These are phyloP conservation scores for Rhodotorula kratochvilovae DNA, from an alignment of 768 basidiomycete genomes.

Conservation along the genomic window DNA sequence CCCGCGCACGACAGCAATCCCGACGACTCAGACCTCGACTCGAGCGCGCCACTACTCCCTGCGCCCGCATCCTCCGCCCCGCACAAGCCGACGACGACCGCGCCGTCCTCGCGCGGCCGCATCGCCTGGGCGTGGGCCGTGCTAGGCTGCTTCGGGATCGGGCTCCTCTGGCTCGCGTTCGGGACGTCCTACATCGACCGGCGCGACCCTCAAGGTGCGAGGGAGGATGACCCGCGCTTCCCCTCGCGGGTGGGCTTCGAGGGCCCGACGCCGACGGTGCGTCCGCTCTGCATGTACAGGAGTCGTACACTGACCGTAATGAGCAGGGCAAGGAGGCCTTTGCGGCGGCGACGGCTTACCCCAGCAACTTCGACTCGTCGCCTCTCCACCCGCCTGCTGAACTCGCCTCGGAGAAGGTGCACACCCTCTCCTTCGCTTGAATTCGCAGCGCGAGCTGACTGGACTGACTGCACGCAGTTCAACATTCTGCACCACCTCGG, in stretches of 20 bases:
- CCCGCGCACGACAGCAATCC: neutral
- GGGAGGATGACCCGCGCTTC: neutral
- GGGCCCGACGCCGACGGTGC: conserved; percentile 28
- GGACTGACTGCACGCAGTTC: neutral
- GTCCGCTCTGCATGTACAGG: neutral
- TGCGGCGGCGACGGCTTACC: conserved; percentile 32
- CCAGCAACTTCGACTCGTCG: conserved; percentile 14
- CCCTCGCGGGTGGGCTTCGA: conserved; percentile 1
- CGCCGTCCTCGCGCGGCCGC: neutral
- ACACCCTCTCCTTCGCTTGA: no score
- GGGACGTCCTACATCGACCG: neutral
- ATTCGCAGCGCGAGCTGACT: neutral
- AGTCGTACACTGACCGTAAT: neutral
- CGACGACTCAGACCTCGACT: conserved; percentile 6
- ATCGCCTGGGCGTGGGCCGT: neutral
- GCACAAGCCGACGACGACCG: neutral
- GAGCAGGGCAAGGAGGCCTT: conserved; percentile 28
- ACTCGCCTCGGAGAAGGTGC: neutral
- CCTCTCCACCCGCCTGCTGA: conserved; percentile 22
- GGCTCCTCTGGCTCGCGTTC: neutral
- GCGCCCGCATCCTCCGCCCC: neutral
- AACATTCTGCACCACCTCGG: conserved; percentile 33
- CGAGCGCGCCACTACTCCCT: conserved; percentile 10
- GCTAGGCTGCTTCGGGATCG: neutral
- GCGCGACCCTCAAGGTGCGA: no score